A percentile compares a stretch with the other conserved stretches of the same genome.
These are phyloP conservation scores for Coniochaeta ligniaria DNA, from an alignment of 2,329 filamentous ascomycete species.

Conservation along the genomic window DNA sequence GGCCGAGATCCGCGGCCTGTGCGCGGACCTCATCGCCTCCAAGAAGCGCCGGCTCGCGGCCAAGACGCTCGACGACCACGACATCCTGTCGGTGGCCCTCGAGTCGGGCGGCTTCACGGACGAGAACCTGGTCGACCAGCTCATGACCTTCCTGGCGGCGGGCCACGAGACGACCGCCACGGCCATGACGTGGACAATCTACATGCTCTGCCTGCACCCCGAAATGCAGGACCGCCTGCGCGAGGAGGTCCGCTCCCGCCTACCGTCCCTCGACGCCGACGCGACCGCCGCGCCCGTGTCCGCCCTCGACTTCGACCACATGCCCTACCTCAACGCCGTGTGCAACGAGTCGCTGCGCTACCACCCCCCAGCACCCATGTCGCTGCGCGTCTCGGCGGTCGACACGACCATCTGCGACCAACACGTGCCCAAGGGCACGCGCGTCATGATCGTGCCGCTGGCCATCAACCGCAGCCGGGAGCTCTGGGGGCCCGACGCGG, in stretches of 20 bases:
- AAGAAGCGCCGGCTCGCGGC: conserved; percentile 53
- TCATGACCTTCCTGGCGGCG: conserved; percentile 85
- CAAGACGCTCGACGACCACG: conserved; percentile 46
- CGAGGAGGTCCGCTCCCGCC: conserved; percentile 54
- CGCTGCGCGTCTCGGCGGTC: conserved; percentile 55
- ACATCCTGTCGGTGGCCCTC: conserved; percentile 77
- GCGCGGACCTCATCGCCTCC: conserved; percentile 59
- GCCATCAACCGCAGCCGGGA: conserved; percentile 62
- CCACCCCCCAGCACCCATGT: conserved; percentile 64
- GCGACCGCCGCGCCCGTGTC: conserved; percentile 29
- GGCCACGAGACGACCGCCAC: conserved; percentile 75
- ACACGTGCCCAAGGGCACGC: conserved; percentile 62
- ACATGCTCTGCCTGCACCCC: conserved; percentile 60
- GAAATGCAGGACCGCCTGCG: conserved; percentile 61
- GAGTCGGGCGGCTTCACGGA: conserved; percentile 69
- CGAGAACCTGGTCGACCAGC: conserved; percentile 75
- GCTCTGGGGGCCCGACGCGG: conserved; percentile 72
- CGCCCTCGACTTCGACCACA: conserved; percentile 56
- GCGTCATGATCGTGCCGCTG: conserved; percentile 56
- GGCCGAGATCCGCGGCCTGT: conserved; percentile 55
- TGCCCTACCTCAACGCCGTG: conserved; percentile 76
- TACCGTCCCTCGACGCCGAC: conserved; percentile 43
- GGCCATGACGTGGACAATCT: conserved; percentile 68
- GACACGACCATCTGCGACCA: conserved; percentile 61
- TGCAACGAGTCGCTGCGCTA: conserved; percentile 71